Base-by-base conservation (phyloP, 2,329 filamentous ascomycete species). In the Fusarium secorum region DNA sequence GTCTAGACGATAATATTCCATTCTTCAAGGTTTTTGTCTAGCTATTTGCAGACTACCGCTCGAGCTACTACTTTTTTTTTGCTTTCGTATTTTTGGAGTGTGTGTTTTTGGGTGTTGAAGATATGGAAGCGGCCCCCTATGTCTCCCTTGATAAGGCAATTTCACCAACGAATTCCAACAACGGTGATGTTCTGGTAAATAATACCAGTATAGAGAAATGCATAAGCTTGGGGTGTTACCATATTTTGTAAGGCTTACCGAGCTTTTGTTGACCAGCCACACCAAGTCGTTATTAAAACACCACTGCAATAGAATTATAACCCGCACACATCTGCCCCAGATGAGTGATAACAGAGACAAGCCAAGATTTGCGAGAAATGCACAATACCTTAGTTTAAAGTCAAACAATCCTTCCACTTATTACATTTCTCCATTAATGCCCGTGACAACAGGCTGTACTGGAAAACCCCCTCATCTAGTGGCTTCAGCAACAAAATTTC, bases 11-110 rank as follows among this genome's bases (percentile, higher is more conserved):
- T 15, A 39, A 17, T 32, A 26, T 62, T 54, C 30, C 53, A 61
- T 57, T 72, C 61, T 36, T 38, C 58, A 13, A 18, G 35, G 22
- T n/a, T 44, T 24, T 2, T 44, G 17, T 4, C 46, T 61, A 57
- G 38, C 69, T 60, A 38, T 22, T 49, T 58, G 46, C 49, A 62
- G 60, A 51, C 35, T 69, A 45, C 38, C 2, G 22, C 22, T 18
- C 3, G 9, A 14, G 24, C 52, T 55, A 46, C 14, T 11, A 14
- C 30, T 49, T 20, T 54, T 51, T 51, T 46, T 33, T 33, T 55
- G 28, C 36, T 24, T 45, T 33, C 18, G 28, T 55, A 42, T 48
- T 36, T 17, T 11, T n/a, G 33, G 44, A 49, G 36, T 14, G 17
- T 20, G 11, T 7, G 30, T 3, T 6, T 36, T 46, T 35, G n/a